phyloP scores from a whole-genome alignment of 2,329 filamentous ascomycete genomes.

The Sclerotinia sclerotiorum region DNA sequence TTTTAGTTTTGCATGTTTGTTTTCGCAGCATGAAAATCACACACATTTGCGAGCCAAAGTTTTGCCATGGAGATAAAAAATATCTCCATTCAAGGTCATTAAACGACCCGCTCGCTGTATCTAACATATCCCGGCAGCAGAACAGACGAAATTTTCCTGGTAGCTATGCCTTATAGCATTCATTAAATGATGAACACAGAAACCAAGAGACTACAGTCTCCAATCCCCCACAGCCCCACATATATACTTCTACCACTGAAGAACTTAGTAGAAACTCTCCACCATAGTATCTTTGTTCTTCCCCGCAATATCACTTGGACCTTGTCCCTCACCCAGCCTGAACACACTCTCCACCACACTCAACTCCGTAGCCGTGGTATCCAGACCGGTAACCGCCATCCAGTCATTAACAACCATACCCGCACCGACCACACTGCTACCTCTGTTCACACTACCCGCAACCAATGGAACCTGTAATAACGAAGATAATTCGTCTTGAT shows the following conservation, averaged over 20 bases:
- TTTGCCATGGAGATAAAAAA: neutral
- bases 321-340: constrained; percentile 83
- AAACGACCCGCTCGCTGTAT: constrained; percentile 5
- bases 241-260: constrained; percentile 16
- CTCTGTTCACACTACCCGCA: constrained; percentile 89
- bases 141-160: neutral
- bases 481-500: constrained; percentile 94
- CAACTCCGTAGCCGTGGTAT: constrained; percentile 95
- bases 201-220: neutral
- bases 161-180: neutral
- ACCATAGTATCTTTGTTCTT: constrained; percentile 97
- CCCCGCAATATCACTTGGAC: constrained; percentile 74
- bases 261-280: constrained; percentile 87
- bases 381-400: constrained; percentile 89
- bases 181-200: neutral
- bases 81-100: constrained; percentile 7
- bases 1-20: neutral
- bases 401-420: constrained; percentile 98
- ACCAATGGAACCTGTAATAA: constrained; percentile 94
- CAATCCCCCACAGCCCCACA: neutral
- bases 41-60: neutral
- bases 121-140: neutral
- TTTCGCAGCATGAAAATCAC: neutral
- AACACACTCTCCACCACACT: constrained; percentile 97
- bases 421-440: constrained; percentile 90